Conservation (phyloP, 768 basidiomycete genomes). For the Xanthoconium purpureum region DNA sequence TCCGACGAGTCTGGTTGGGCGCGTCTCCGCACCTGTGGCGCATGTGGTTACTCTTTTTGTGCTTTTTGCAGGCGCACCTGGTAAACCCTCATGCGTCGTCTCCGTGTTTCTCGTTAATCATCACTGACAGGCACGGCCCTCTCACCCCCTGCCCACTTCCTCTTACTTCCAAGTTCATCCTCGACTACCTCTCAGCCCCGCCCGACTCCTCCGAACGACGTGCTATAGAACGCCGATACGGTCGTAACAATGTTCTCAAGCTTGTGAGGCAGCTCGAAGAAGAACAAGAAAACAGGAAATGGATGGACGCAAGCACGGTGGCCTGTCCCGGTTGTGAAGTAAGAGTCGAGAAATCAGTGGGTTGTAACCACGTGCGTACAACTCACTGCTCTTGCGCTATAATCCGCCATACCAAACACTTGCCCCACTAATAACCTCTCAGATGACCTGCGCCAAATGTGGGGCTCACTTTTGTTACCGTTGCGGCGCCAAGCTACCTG, state of each 20-base stretch:
- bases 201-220: slow-evolving; percentile 49
- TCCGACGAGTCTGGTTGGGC: slow-evolving; percentile 65
- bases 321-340: slow-evolving; percentile 72
- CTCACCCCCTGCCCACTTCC: slow-evolving; percentile 67
- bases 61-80: slow-evolving; percentile 79
- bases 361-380: slow-evolving; percentile 82
- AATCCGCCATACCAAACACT: neutral
- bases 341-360: slow-evolving; percentile 69
- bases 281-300: slow-evolving; percentile 69
- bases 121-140: slow-evolving; percentile 72
- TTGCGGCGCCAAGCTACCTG: slow-evolving; percentile 55
- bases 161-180: slow-evolving; percentile 59
- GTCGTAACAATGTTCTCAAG: slow-evolving; percentile 54
- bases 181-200: slow-evolving; percentile 60
- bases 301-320: slow-evolving; percentile 68
- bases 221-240: slow-evolving; percentile 61
- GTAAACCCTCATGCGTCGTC: slow-evolving; percentile 35
- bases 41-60: slow-evolving; percentile 79
- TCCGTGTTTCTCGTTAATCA: slow-evolving; percentile 2
- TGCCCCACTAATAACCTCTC: slow-evolving; percentile 3
- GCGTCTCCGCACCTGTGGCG: slow-evolving; percentile 64
- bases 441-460: slow-evolving; percentile 84
- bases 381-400: neutral
- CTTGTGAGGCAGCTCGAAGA: slow-evolving; percentile 66
- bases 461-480: slow-evolving; percentile 78